A percentile compares a stretch with the other conserved stretches of the same genome.
These are phyloP conservation scores for Trypanosoma vivax DNA, from an alignment of 208 protist genomes.

Conservation along the genomic window DNA sequence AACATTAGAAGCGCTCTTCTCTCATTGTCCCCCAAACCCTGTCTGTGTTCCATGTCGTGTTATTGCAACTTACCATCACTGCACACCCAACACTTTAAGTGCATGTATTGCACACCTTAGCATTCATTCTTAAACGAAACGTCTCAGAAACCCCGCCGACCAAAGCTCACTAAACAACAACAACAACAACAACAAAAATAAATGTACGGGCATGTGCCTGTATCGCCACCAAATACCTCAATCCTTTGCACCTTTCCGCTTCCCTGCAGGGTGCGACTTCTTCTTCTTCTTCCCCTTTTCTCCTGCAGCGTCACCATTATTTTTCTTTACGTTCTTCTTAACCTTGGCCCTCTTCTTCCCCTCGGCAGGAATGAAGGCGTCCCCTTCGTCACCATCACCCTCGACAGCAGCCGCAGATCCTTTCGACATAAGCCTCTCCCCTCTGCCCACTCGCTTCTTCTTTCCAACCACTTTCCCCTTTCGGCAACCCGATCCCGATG, in stretches of 20 bases:
- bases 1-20: too few species aligned
- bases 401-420: too few species aligned
- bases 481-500: too few species aligned
- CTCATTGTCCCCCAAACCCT: too few species aligned
- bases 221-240: not conserved
- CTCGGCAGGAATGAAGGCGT: not conserved
- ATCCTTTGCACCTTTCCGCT: not conserved
- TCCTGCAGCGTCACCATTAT: slow-evolving; percentile 1
- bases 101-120: too few species aligned
- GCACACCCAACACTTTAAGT: too few species aligned
- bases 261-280: slow-evolving; percentile 12
- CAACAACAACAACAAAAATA: slow-evolving; percentile 1
- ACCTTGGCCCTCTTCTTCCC: not conserved
- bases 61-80: too few species aligned
- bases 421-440: too few species aligned
- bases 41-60: too few species aligned
- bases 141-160: too few species aligned
- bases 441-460: not conserved
- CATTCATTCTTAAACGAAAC: too few species aligned
- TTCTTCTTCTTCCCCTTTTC: slow-evolving; percentile 16
- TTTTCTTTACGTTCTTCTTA: slow-evolving; percentile 9
- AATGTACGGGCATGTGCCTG: not conserved
- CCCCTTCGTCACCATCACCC: not conserved
- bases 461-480: not conserved
- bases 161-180: too few species aligned